Evolutionary conservation across 2,329 filamentous ascomycete genomes (phyloP), one percentile per base, ranked within the genome.

Genomic region (Talaromyces sp.): DNA sequence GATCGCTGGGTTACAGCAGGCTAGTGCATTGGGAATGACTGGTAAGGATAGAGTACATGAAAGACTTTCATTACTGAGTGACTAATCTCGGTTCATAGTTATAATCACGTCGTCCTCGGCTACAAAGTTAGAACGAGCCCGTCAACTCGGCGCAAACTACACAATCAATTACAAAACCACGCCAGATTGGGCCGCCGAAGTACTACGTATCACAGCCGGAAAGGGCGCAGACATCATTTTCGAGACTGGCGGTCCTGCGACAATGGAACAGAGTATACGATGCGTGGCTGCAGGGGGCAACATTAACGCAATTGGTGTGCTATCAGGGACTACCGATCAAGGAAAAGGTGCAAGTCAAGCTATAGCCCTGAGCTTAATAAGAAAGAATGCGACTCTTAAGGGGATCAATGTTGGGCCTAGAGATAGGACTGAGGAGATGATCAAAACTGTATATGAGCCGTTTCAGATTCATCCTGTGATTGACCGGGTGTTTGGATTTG

Each of bases 401-500:
- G 84, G 88, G 0, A 83, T 90, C 8, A 71, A 89, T 35, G 89
- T 89, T 72, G 88, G 88, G 0, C 86, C 88, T 0, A 82, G 81
- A 67, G 84, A 86, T 67, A 77, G 82, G 49, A 84, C 78, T 37
- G 75, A 79, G 67, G 77, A 79, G 63, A 75, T 78, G 74, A 61
- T 76, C 6, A 19, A 35, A n/a, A 22, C 50, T 5, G 50, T 54
- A 35, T 78, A 78, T 68, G 76, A 78, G 63, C 65, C 65, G 56
- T 73, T 77, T 27, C 67, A 71, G 59, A 71, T 79, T 25, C 72
- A 69, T 11, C 78, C 78, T 0, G 75, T 87, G 8, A 81, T 87
- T 7, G 84, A 87, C 68, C 84, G 83, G 70, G 78, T 83, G 3
- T 88, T 86, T 71, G 75, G 78, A 13, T 79, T 88, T 33, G 78